Evolutionary conservation across 352 stramenopile species (phyloP), one percentile per base, ranked within the genome.

Genomic region (Lagenidium giganteum): DNA sequence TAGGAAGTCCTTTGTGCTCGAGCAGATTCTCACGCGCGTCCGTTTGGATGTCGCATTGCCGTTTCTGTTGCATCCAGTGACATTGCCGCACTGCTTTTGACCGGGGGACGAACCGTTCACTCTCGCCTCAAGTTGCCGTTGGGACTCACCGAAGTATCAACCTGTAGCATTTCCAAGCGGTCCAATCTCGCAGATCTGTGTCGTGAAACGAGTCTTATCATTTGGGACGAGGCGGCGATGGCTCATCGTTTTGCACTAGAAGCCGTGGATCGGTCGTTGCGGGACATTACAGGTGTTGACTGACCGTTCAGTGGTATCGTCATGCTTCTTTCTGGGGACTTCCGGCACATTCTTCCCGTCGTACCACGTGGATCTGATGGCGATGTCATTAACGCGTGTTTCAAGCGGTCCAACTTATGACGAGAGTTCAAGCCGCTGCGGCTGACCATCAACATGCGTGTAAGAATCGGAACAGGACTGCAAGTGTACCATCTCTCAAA

Each of bases 71-170:
- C 65, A 2, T 48, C 58, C 3, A 61, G 58, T 33, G 50, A 64
- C 1, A 65, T 72, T 17, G 41, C 60, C 3, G 55, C 63, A 2
- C 12, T 45, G 3, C 29, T 72, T 3, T 28, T 76, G 0, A 56
- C 27, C 5, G 55, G 55, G 1, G 65, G 57, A 11, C 20, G 48
- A 22, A 72, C 57, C 0, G 61, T 54, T 1, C 54, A 67, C 20
- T 72, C 50, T 0, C 39, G 18, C 17, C 70, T 76, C 18, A 35
- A 54, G 14, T 52, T 72, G 35, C 38, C 34, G 4, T 20, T 67
- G 0, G 44, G 55, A 8, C n/a, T 59, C 1, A 9, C 35, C 13
- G 42, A 45, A 0, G 12, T 30, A 1, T 47, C 28, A 0, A 43
- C 24, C 0, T 68, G 55, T 17, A 38, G 21, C 7, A 62, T 69